Evolutionary conservation across 176 grass and related monocot species (phyloP), one percentile per base, ranked within the genome.

Genomic region (Carex littledalei): DNA sequence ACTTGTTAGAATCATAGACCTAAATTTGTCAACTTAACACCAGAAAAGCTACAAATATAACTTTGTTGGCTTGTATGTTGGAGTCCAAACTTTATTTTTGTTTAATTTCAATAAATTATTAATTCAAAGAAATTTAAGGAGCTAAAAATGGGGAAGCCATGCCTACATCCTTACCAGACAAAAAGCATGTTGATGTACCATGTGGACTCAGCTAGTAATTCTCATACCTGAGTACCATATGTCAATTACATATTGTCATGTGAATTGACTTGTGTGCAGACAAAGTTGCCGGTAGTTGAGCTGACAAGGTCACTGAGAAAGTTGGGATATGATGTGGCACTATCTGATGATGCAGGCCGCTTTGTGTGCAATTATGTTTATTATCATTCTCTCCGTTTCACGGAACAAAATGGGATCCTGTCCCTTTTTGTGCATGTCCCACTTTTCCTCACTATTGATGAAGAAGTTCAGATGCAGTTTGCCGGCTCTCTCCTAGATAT

Each of bases 311-410:
- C 88, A 67, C 88, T 98, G 26, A 73, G 82, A 12, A 95, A 90
- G 83, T 95, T 89, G 57, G 95, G 93, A 66, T 94, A 98, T 47
- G 95, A 98, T 39, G 95, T 94, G 52, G 69, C 89, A 82, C 85
- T 86, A 50, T 98, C 95, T 50, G 88, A 95, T 61, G 95, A 98
- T 1, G 93, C 95, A n/a, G 95, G 89, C 21, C 83, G 93, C 56
- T 98, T 95, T 26, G 93, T 98, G 41, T 98, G 95, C 88, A 98
- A 98, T 80, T 98, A 92, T 39, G 91, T 95, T 81, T 98, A 98
- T 77, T 98, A 98, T 80, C 93, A 92, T 61, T 98, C 95, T 4
- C 93, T 98, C 81, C 87, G 90, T 88, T 98, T 98, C 10, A 86
- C 87, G 1, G 95, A 95, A 84, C 88, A 95, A 67, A 86, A 92